phyloP scores from a whole-genome alignment of 164 flowering plant genomes.

The Kingdonia uniflora region DNA sequence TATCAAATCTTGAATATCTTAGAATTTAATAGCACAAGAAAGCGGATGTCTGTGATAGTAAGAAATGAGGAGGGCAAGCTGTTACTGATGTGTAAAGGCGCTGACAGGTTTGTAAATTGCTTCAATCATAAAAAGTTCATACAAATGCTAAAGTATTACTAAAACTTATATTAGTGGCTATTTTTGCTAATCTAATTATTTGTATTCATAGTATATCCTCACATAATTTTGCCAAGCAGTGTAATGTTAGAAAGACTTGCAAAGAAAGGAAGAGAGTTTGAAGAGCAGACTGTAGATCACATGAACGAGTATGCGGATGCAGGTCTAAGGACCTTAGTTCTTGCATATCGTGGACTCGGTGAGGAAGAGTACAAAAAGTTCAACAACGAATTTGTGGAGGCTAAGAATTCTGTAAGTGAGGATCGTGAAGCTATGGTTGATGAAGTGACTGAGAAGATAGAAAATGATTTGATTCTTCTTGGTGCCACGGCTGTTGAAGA shows the following conservation, averaged over 20 bases:
- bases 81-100: slow-evolving; percentile 80
- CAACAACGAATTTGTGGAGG: slow-evolving; percentile 42
- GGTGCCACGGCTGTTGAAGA: slow-evolving; percentile 99
- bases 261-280: slow-evolving; percentile 51
- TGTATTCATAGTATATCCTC: neutral
- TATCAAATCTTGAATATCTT: slow-evolving; percentile 62
- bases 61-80: slow-evolving; percentile 64
- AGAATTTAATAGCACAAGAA: slow-evolving; percentile 87
- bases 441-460: slow-evolving; percentile 53
- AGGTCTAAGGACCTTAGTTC: slow-evolving; percentile 85
- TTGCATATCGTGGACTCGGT: slow-evolving; percentile 72
- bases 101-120: slow-evolving; percentile 70
- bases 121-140: slow-evolving; percentile 3
- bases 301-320: slow-evolving; percentile 87
- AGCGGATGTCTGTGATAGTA: slow-evolving; percentile 91
- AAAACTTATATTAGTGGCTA: neutral
- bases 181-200: neutral
- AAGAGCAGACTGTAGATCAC: slow-evolving; percentile 59
- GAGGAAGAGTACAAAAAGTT: slow-evolving; percentile 63
- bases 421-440: slow-evolving; percentile 67
- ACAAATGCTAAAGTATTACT: neutral
- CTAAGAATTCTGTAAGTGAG: slow-evolving; percentile 66
- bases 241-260: slow-evolving; percentile 92
- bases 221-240: slow-evolving; percentile 32
- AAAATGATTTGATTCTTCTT: slow-evolving; percentile 82